Conservation (phyloP, 257 asterid genomes). For the Solanum lycopersicoides region DNA sequence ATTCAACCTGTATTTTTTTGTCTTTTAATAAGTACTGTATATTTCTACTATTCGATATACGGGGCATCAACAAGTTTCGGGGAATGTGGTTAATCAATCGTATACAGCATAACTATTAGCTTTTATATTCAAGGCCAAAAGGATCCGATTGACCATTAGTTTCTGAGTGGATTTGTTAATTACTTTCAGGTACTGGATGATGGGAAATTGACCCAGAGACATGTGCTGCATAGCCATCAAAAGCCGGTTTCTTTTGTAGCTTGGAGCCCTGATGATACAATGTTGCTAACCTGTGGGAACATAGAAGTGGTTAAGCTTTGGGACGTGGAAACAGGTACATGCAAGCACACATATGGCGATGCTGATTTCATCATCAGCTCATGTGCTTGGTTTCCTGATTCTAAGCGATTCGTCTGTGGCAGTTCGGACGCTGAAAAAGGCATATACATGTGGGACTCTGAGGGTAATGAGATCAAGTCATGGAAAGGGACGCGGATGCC, state of each 20-base stretch:
- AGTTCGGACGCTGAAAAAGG: conserved; percentile 85
- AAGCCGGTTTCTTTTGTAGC: conserved; percentile 71
- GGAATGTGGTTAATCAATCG: neutral
- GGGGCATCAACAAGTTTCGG: neutral
- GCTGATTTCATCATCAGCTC: conserved; percentile 63
- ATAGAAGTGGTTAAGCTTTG: conserved; percentile 84
- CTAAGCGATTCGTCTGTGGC: conserved; percentile 84
- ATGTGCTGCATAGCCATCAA: conserved; percentile 47
- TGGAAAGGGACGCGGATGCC: conserved; percentile 97
- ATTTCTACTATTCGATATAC: neutral
- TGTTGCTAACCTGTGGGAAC: conserved; percentile 89
- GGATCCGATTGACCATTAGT: neutral
- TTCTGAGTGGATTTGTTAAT: conserved; percentile 3
- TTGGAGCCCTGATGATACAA: conserved; percentile 92
- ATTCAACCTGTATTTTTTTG: neutral
- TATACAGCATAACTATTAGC: neutral
- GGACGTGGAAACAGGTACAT: conserved; percentile 80
- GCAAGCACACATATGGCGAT: conserved; percentile 71
- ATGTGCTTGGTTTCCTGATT: conserved; percentile 98
- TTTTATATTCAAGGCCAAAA: neutral
- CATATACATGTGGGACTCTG: conserved; percentile 88
- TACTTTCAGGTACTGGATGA: conserved; percentile 60
- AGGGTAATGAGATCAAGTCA: conserved; percentile 72
- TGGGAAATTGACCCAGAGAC: conserved; percentile 33
- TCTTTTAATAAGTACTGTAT: neutral